phyloP scores from a whole-genome alignment of 345 rosid species.

The Rhizophora mangle region DNA sequence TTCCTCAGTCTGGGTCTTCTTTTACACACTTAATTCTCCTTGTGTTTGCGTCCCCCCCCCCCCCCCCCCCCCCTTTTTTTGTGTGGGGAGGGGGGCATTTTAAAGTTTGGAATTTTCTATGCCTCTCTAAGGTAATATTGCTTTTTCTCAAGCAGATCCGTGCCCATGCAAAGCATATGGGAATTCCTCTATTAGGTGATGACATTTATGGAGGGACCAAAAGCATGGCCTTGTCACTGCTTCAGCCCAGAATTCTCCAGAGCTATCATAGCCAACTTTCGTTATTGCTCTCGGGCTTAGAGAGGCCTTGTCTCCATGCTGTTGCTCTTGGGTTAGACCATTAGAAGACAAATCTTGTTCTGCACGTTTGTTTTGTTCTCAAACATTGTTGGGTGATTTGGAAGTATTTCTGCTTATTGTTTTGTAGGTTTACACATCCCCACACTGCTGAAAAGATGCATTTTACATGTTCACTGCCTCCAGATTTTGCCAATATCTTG shows the following conservation, averaged over 20 bases:
- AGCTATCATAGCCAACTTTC: constrained; percentile 41
- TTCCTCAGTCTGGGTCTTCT: no score
- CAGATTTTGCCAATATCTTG: constrained; percentile 61
- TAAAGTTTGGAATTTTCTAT: background rate
- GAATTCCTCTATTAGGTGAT: constrained; percentile 80
- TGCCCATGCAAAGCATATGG: constrained; percentile 84
- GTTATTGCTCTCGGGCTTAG: constrained; percentile 52
- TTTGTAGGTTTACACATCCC: constrained; percentile 74
- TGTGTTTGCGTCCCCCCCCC: no score
- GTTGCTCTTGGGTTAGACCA: constrained; percentile 67
- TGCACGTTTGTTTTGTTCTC: background rate
- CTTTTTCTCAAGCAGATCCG: constrained; percentile 56
- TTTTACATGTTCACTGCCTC: constrained; percentile 73
- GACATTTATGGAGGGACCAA: constrained; percentile 84
- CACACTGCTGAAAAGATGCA: constrained; percentile 46
- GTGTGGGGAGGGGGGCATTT: background rate
- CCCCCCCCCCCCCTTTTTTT: no score
- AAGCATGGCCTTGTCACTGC: constrained; percentile 71
- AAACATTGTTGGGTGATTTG: background rate
- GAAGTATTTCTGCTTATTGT: constrained; percentile 7
- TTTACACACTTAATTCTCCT: no score
- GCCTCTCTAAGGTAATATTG: background rate
- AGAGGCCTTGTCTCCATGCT: constrained; percentile 95
- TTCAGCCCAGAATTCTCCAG: constrained; percentile 49
- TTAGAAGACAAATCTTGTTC: constrained; percentile 15